Conservation (phyloP, 371 early-diverging fungal genomes). For the Rhizomucor pusillus region DNA sequence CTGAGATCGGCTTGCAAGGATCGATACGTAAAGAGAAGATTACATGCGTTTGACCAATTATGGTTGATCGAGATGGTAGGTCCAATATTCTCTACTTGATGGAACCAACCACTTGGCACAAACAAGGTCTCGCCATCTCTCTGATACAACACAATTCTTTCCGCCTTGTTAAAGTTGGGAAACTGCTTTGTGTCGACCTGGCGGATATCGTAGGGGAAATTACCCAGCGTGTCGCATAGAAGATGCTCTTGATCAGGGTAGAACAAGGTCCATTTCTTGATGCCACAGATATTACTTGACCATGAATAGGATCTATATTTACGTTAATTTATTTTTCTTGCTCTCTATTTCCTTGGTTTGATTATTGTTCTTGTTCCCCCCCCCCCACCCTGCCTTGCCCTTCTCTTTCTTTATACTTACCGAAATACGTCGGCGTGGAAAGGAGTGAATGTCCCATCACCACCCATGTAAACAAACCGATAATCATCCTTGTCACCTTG, state of each 20-base stretch:
- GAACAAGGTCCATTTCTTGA: slow-evolving; percentile 70
- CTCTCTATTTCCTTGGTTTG: not conserved
- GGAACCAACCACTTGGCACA: slow-evolving; percentile 78
- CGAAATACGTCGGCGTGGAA: slow-evolving; percentile 77
- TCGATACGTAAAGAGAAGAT: slow-evolving; percentile 43
- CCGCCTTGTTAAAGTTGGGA: slow-evolving; percentile 50
- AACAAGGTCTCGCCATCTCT: slow-evolving; percentile 66
- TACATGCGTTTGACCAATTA: slow-evolving; percentile 69
- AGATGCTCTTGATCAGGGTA: slow-evolving; percentile 60
- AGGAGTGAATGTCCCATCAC: slow-evolving; percentile 71
- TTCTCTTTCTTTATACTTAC: slow-evolving; percentile 12
- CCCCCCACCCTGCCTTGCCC: too few relatives aligned
- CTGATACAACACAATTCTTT: slow-evolving; percentile 52
- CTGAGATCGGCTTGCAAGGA: slow-evolving; percentile 47
- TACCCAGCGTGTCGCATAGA: slow-evolving; percentile 42
- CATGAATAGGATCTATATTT: slow-evolving; percentile 65
- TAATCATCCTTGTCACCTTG: slow-evolving; percentile 60
- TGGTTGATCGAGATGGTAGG: slow-evolving; percentile 77
- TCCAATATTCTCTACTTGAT: slow-evolving; percentile 70
- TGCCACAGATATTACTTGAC: slow-evolving; percentile 76
- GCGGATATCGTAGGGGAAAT: slow-evolving; percentile 59
- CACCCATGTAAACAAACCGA: slow-evolving; percentile 73
- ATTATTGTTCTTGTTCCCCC: too few relatives aligned
- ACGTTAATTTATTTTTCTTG: not conserved
- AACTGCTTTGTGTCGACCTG: slow-evolving; percentile 49